phyloP scores from a whole-genome alignment of 192 early-diverging fungal species.

The Globomyces pollinis-pini region DNA sequence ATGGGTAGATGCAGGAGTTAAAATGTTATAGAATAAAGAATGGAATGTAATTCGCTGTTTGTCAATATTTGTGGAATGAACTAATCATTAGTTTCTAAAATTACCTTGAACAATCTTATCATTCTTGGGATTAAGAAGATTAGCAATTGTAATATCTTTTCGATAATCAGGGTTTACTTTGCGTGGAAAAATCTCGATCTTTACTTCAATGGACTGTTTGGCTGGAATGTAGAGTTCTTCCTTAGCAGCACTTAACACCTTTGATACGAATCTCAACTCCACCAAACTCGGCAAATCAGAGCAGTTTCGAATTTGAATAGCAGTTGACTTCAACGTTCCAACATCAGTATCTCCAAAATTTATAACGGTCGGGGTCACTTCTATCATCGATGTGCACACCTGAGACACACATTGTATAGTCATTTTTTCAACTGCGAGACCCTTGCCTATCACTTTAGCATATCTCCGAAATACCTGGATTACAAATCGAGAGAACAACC shows the following conservation, averaged over 20 bases:
- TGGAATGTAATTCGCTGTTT: conserved; percentile 95
- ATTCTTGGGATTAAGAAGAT: conserved; percentile 80
- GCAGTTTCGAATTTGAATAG: conserved; percentile 71
- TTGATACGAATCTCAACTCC: conserved; percentile 82
- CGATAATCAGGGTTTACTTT: conserved; percentile 97
- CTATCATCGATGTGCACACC: conserved; percentile 88
- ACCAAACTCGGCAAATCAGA: conserved; percentile 81
- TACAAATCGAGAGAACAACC: conserved; percentile 22
- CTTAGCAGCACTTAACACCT: conserved; percentile 74
- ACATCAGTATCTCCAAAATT: conserved; percentile 97
- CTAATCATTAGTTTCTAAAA: too few species aligned
- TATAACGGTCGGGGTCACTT: conserved; percentile 70
- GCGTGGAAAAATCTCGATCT: conserved; percentile 92
- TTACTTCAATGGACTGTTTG: conserved; percentile 64
- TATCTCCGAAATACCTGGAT: too few species aligned
- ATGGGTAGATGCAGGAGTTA: conserved; percentile 80
- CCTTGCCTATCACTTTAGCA: too few species aligned
- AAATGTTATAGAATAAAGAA: conserved; percentile 87
- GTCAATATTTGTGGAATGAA: conserved; percentile 90
- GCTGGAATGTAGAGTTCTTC: conserved; percentile 73
- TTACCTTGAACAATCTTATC: conserved; percentile 84
- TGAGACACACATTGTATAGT: conserved; percentile 83
- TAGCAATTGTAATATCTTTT: conserved; percentile 92
- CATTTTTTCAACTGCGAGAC: conserved; percentile 54
- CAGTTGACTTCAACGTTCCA: conserved; percentile 79